Evolutionary conservation across 305 asterid genomes (phyloP).

Genomic region (Rubia balearica): DNA sequence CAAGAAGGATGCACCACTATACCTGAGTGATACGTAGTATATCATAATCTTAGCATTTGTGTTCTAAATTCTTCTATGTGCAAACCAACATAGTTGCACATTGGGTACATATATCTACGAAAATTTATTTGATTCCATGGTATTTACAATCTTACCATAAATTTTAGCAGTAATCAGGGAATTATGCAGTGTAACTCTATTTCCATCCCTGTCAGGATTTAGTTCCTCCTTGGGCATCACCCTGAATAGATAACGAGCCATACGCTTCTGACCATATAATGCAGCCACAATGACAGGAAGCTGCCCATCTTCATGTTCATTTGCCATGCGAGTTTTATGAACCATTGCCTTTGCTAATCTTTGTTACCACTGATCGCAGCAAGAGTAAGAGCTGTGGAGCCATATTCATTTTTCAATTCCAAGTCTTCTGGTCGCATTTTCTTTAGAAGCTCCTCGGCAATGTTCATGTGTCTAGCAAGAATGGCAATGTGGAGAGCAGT

Average conservation of each 20-base stretch:
- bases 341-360: slow-evolving; percentile 27
- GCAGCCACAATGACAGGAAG: slow-evolving; percentile 40
- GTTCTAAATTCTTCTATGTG: background rate
- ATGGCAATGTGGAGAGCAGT: slow-evolving; percentile 36
- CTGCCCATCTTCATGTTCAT: slow-evolving; percentile 33
- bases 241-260: slow-evolving; percentile 25
- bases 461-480: slow-evolving; percentile 23
- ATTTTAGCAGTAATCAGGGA: slow-evolving; percentile 33
- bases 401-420: slow-evolving; percentile 28
- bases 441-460: slow-evolving; percentile 23
- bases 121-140: too few species aligned
- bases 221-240: slow-evolving; percentile 23
- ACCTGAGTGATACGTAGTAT: background rate
- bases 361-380: slow-evolving; percentile 30
- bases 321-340: slow-evolving; percentile 15
- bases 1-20: slow-evolving; percentile 13
- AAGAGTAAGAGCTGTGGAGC: slow-evolving; percentile 28
- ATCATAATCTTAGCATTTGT: background rate
- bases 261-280: slow-evolving; percentile 26
- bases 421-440: slow-evolving; percentile 20
- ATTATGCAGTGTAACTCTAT: slow-evolving; percentile 28
- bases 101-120: background rate
- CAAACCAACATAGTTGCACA: background rate
- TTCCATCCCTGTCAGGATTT: slow-evolving; percentile 14
- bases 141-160: slow-evolving; percentile 19